phyloP scores from a whole-genome alignment of 179 eudicot species.

The Amaranthus tricolor region DNA sequence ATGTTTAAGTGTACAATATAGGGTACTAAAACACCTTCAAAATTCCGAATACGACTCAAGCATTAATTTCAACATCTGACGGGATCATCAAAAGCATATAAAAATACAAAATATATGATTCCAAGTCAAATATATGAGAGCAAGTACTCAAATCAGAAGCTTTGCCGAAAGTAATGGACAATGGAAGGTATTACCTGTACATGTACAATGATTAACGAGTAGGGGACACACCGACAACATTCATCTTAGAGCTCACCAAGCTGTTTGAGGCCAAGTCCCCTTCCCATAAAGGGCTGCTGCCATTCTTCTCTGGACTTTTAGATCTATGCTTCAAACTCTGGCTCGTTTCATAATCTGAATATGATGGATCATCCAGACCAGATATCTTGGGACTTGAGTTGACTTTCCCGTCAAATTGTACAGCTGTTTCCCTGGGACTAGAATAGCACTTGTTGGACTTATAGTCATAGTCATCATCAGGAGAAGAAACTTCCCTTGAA shows the following conservation, averaged over 20 bases:
- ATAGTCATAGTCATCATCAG: conserved; percentile 21
- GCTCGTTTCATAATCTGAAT: conserved; percentile 9
- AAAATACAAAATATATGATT: neutral
- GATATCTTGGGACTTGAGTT: conserved; percentile 4
- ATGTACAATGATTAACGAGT: conserved; percentile 30
- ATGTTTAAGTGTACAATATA: too few relatives aligned
- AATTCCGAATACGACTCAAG: too few relatives aligned
- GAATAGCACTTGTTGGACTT: conserved; percentile 13
- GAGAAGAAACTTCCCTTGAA: conserved; percentile 39
- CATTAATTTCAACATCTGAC: too few relatives aligned
- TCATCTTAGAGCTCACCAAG: conserved; percentile 36
- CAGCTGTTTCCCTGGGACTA: conserved; percentile 2
- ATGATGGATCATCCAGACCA: conserved; percentile 11
- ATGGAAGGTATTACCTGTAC: conserved; percentile 31
- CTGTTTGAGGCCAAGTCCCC: conserved; percentile 29
- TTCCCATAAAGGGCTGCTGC: conserved; percentile 22
- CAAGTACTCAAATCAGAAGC: too few relatives aligned
- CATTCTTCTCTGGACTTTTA: conserved; percentile 29
- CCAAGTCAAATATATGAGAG: neutral
- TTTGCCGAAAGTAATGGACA: neutral
- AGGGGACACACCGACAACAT: conserved; percentile 28
- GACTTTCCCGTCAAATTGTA: conserved; percentile 2
- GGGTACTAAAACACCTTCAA: too few relatives aligned
- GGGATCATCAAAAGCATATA: neutral
- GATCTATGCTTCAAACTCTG: conserved; percentile 15